These are phyloP conservation scores for Withania somnifera DNA, from an alignment of 305 asterid species.

Conservation along the genomic window DNA sequence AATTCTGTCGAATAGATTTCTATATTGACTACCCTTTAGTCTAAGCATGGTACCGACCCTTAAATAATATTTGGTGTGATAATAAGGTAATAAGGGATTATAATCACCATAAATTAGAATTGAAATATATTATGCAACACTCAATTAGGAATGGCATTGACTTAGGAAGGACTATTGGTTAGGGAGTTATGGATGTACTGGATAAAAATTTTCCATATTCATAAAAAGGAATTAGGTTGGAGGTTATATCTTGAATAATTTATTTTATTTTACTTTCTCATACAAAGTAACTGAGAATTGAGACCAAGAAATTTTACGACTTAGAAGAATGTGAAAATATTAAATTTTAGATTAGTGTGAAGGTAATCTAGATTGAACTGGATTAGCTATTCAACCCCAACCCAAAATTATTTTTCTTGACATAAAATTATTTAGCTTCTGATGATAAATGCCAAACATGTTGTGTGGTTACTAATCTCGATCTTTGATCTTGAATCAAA, in stretches of 20 bases:
- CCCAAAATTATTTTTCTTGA: too few relatives aligned
- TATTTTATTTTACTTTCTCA: background rate
- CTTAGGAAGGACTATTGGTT: background rate
- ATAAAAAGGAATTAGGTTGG: background rate
- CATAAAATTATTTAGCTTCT: background rate
- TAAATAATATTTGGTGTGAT: too few relatives aligned
- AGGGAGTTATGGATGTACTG: background rate
- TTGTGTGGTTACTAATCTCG: background rate
- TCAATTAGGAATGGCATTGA: background rate
- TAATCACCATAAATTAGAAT: background rate
- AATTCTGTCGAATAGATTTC: too few relatives aligned
- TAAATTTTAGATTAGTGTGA: background rate
- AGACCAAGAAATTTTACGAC: background rate
- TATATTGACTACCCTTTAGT: too few relatives aligned
- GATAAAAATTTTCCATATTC: background rate
- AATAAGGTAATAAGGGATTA: background rate
- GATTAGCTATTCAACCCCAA: too few relatives aligned
- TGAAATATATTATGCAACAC: background rate
- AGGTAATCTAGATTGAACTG: background rate
- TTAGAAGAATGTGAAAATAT: background rate
- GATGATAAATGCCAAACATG: background rate
- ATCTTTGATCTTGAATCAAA: background rate
- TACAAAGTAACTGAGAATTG: background rate
- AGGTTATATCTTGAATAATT: background rate
- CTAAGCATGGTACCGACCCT: too few relatives aligned